Evolutionary conservation across 139 green algal species (phyloP), one percentile per base, ranked within the genome.

Genomic region (Auxenochlorella pyrenoidosa): DNA sequence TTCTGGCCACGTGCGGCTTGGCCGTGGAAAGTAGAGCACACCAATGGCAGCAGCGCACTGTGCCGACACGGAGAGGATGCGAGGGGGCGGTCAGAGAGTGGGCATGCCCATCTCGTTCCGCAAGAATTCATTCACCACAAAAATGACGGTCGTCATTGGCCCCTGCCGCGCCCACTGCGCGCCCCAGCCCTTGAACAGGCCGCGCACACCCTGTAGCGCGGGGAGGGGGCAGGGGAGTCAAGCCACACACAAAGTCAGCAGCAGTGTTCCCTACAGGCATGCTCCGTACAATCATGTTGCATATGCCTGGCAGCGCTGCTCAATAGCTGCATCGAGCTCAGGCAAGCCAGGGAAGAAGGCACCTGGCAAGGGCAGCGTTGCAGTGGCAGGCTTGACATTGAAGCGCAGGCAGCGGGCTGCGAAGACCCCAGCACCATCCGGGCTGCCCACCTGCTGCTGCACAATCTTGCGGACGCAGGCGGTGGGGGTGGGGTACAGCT

Each of bases 61-160:
- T 54, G 47, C 47, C 47, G 10, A 54, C 47, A 6, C 47, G 10
- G 47, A 6, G 10, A 54, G 47, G 8, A 54, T 54, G 47, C 12
- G 18, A 24, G 54, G 54, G 54, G 2, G 54, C 13, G 54, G 54
- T 63, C 54, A 73, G 32, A 73, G 13, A 6, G n/a, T 76, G 70
- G 70, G 59, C 80, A 85, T 70, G 1, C 80, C 80, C 60, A 85
- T 54, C 38, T 30, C 26, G 1, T 41, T 5, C 28, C 80, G 40
- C 60, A 85, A 66, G 28, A 43, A 79, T 44, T 86, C 82, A 21
- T 79, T 86, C 2, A 41, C 41, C 22, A 96, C 83, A 82, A 96
- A 96, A 24, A 95, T 95, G 51, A 96, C 91, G 2, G 92, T 92
- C 2, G 94, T 97, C 90, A 96, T 95, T 32, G 94, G 94, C 0